These are phyloP conservation scores for Saturnispora hagleri DNA, from an alignment of 805 yeast species.

Conservation along the genomic window DNA sequence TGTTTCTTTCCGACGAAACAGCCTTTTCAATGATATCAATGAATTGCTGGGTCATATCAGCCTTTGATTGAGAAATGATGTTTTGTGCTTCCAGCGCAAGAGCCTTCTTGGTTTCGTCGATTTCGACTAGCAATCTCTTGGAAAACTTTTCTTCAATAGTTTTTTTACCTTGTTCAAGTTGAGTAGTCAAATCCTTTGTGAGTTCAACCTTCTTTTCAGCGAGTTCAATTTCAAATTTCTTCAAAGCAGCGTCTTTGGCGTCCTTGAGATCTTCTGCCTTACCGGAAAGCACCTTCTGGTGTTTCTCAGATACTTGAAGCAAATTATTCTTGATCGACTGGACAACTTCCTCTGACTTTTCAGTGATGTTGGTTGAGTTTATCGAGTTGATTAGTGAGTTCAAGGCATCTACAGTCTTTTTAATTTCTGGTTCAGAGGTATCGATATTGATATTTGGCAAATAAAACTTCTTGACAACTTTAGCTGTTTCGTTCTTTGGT, in stretches of 20 bases:
- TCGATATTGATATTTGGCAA: conserved; percentile 26
- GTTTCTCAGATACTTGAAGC: conserved; percentile 17
- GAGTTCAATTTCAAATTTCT: conserved; percentile 28
- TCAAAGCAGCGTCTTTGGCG: conserved; percentile 5
- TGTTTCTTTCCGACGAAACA: conserved; percentile 68
- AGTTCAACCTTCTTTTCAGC: conserved; percentile 37
- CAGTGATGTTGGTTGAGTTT: conserved; percentile 17
- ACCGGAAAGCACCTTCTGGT: conserved; percentile 17
- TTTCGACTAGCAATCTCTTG: conserved; percentile 49
- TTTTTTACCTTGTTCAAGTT: conserved; percentile 53
- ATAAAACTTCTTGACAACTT: background rate
- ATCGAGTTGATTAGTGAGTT: conserved; percentile 28
- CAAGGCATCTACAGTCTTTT: conserved; percentile 27
- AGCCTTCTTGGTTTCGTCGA: conserved; percentile 56
- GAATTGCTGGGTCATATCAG: conserved; percentile 61
- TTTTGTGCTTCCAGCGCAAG: conserved; percentile 67
- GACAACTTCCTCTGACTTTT: conserved; percentile 18
- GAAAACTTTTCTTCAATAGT: conserved; percentile 53
- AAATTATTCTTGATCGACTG: conserved; percentile 19
- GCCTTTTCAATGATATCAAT: conserved; percentile 46
- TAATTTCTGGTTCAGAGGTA: conserved; percentile 27
- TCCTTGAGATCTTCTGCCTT: conserved; percentile 22
- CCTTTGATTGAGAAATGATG: conserved; percentile 55
- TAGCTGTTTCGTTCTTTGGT: conserved; percentile 5
- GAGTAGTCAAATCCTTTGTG: conserved; percentile 48